Evolutionary conservation across 257 asterid species (phyloP).

Genomic region (Solanum neorickii): DNA sequence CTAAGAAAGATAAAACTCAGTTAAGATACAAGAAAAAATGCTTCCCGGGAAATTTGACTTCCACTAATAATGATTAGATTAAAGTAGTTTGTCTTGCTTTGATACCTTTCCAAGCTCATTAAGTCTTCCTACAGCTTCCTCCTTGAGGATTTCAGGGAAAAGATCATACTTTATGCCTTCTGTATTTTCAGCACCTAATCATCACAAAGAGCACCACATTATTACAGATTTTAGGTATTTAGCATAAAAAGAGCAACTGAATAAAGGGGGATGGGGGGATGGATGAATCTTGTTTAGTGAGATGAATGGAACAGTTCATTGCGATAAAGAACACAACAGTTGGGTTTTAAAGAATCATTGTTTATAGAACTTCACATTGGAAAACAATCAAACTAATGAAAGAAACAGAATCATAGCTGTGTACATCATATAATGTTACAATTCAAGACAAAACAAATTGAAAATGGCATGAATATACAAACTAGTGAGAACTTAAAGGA

Average conservation of each 20-base stretch:
- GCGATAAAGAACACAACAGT: not conserved
- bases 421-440: not conserved
- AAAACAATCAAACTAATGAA: not conserved
- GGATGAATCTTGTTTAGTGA: not conserved
- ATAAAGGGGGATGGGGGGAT: not conserved
- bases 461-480: not conserved
- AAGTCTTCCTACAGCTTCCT: constrained; percentile 78
- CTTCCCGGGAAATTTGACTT: not conserved
- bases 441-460: not conserved
- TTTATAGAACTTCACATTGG: not conserved
- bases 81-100: not conserved
- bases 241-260: not conserved
- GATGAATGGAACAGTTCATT: not conserved
- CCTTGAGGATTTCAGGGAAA: constrained; percentile 53
- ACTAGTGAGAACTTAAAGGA: not conserved
- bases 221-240: not conserved
- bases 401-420: not conserved
- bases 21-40: not conserved
- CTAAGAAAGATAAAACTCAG: not conserved
- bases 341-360: not conserved
- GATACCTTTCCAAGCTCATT: constrained; percentile 75
- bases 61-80: not conserved
- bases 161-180: constrained; percentile 16
- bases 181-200: constrained; percentile 23
- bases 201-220: not conserved